phyloP scores from a whole-genome alignment of 768 basidiomycete genomes.

The Kwoniella europaea region DNA sequence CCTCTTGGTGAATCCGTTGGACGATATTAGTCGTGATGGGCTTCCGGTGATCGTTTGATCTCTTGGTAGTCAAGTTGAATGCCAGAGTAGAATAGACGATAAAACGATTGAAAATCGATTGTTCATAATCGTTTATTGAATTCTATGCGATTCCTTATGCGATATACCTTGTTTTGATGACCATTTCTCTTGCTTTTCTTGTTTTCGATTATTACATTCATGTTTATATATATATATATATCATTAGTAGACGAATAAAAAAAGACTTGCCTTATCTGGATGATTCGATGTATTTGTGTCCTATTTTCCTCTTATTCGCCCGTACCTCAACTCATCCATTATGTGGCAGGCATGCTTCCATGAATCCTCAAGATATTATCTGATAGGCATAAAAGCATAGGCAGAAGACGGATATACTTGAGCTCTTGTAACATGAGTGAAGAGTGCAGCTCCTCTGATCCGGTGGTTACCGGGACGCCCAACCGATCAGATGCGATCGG shows the following conservation, averaged over 20 bases:
- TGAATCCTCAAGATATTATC: not conserved
- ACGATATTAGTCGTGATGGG: constrained; percentile 33
- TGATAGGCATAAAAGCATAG: not conserved
- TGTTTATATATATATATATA: not conserved
- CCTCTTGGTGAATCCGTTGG: constrained; percentile 53
- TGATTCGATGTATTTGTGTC: constrained; percentile 10
- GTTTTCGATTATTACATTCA: not conserved
- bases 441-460: not conserved
- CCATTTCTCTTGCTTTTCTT: not conserved
- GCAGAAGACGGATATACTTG: not conserved
- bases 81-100: not conserved
- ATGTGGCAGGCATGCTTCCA: not conserved
- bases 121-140: not conserved
- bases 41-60: not conserved
- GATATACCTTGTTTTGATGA: constrained; percentile 10
- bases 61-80: not conserved
- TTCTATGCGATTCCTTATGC: not conserved
- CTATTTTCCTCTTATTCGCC: no score
- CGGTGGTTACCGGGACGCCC: not conserved
- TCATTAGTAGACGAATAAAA: not conserved
- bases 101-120: not conserved
- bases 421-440: no score
- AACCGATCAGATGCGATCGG: constrained; percentile 5
- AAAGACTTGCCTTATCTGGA: not conserved
- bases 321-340: no score